Base-by-base conservation (phyloP, 2,329 filamentous ascomycete species). In the Trichoderma sp. region DNA sequence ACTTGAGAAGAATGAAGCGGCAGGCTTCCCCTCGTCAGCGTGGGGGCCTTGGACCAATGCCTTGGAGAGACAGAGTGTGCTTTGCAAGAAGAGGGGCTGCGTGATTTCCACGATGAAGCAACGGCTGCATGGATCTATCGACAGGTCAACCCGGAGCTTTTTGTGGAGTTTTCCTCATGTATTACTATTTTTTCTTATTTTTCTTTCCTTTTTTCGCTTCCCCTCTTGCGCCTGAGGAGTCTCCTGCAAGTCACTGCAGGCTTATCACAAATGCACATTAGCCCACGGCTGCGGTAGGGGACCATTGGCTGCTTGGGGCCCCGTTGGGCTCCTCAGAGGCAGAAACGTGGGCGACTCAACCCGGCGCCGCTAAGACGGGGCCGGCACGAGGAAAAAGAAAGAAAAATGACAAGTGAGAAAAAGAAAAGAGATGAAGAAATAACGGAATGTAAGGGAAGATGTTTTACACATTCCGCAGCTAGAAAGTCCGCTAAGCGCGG, bases 81-180 rank as follows among this genome's bases (percentile, higher is more conserved):
- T 30, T 47, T 64, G 62, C 55, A 34, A 50, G 26, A 64, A 34
- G 39, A 32, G 65, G 32, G 65, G 65, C 65, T 68, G 65, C 65
- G 65, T 68, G 53, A 68, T 68, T 68, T 68, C 65, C n/a, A 58
- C 53, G 65, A 68, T 47, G 53, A 68, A 59, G 65, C 36, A 47
- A 17, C 17, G 61, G 61, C 13, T 64, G 36, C 61, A 65, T 65
- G 62, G n/a, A 50, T 53, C 62, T 53, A 65, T 65, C 28, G 36
- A 47, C 34, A 59, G 26, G 34, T 68, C 65, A 58, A 39, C 32
- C 53, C 36, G 65, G 36, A 59, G 65, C 34, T 43, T 68, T 34
- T 47, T 53, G 47, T 66, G 63, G 63, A 65, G 39, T 50, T 64
- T 64, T 12, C 13, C 13, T 15, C 7, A 17, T 39, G 36, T 7